Evolutionary conservation across 768 basidiomycete genomes (phyloP), one percentile per base, ranked within the genome.

Genomic region (Pulveroboletus sp.): DNA sequence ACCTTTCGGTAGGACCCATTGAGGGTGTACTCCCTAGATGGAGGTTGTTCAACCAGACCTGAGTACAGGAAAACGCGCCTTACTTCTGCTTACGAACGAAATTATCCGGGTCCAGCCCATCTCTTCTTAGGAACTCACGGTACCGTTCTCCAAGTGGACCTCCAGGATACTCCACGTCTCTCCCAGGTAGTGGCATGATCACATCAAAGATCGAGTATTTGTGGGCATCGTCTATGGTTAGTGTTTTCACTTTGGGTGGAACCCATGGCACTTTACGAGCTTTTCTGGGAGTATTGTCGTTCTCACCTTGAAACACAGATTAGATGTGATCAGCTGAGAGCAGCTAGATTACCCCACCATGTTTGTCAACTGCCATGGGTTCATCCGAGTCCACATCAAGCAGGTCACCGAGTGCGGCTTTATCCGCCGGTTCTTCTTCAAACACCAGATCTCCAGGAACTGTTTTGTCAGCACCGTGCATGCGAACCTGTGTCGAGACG

Each of bases 121-220:
- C 96, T 60, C 80, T 76, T 51, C 71, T 74, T 57, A 99, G 75
- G 63, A 89, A 93, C 61, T 88, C 81, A 53, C 76, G 76, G 67
- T 95, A 97, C 44, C 82, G 78, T 58, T 94, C 86, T 24, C 93
- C 92, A n/a, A 97, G 79, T 17, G 73, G 58, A 11, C 93, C 93
- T 4, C 85, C 88, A 0, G 96, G 96, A 66, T 91, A 97, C 31
- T 86, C 86, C 17, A 98, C 91, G 61, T 95, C 91, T 56, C 83
- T 92, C 4, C 96, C 96, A 27, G 96, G 94, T 17, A 98, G 73
- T n/a, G 96, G 94, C 85, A 98, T 91, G 54, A 98, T 81, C 49
- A 98, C 89, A 68, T 99, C 95, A 61, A 92, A 91, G 54, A 98
- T 91, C 14, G 84, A 81, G 69, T 93, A 87, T 49, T 86, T 82